Base-by-base conservation (phyloP, 129 eudicot species). In the Centella asiatica region DNA sequence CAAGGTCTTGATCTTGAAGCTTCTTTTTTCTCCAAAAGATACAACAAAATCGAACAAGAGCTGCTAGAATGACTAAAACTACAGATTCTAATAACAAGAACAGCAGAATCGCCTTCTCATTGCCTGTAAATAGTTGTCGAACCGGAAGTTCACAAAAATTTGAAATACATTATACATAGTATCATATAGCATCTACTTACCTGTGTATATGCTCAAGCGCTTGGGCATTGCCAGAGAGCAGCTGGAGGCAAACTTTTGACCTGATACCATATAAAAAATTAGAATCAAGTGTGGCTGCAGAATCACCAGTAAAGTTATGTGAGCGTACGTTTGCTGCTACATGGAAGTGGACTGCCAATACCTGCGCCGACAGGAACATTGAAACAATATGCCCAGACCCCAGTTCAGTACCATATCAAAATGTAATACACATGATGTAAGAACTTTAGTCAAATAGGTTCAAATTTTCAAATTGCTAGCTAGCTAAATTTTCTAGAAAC, bases 11-110 rank as follows among this genome's bases (percentile, higher is more conserved):
- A 45, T 49, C 79, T 74, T 75, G 95, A 69, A 93, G 87, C 82
- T 88, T 93, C 78, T 69, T 81, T 66, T 93, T 93, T 66, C 57
- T 71, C 99, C 99, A 88, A 68, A 93, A 88, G 59, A 88, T 71
- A 65, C 86, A 83, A 66, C 99, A 93, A 68, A 80, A 82, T 26
- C 89, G 67, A n/a, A 82, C 95, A 14, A 78, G 24, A 54, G 76
- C 71, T 53, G 80, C 85, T 53, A 85, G 75, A 56, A 88, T 9
- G 32, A 93, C 58, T 81, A 93, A 51, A 34, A 93, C 26, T 19
- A 64, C 51, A 52, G 99, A 73, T 70, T 93, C 96, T 6, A 78
- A 66, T 19, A 88, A 23, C 71, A 93, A 81, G 70, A 93, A 88
- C 66, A 82, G 23, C 42, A 70, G n/a, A 22, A 88, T 88, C 53